Percentiles rank a stretch among this genome's conserved stretches.
These are phyloP conservation scores for Sungouiozyma ichnusensis DNA, from an alignment of 805 yeast species.

Conservation along the genomic window DNA sequence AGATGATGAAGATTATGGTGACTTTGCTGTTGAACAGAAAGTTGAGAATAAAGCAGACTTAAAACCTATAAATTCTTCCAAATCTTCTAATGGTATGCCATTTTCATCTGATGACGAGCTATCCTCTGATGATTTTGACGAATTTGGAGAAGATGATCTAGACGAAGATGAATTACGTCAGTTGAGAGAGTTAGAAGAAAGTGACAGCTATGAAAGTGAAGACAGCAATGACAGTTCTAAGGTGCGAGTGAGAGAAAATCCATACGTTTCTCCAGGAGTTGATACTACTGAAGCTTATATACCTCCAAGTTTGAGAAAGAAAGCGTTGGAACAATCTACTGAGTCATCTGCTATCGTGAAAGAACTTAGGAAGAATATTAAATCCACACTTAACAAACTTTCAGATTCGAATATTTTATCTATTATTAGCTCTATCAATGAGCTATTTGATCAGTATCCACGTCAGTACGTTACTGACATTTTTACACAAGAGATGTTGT, in stretches of 20 bases:
- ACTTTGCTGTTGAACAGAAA: slow-evolving; percentile 20
- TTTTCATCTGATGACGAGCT: slow-evolving; percentile 35
- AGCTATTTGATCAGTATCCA: slow-evolving; percentile 54
- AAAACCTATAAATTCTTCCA: slow-evolving; percentile 12
- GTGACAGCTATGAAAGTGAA: slow-evolving; percentile 14
- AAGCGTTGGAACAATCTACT: slow-evolving; percentile 29
- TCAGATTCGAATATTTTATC: slow-evolving; percentile 74
- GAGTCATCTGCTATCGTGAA: slow-evolving; percentile 38
- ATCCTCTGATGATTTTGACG: slow-evolving; percentile 36
- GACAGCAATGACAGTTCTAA: slow-evolving; percentile 19
- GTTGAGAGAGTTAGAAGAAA: slow-evolving; percentile 22
- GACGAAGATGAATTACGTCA: slow-evolving; percentile 28
- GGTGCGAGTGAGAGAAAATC: slow-evolving; percentile 47
- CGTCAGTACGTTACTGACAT: slow-evolving; percentile 71
- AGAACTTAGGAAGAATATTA: slow-evolving; percentile 51
- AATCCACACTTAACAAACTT: slow-evolving; percentile 78
- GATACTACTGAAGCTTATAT: slow-evolving; percentile 47
- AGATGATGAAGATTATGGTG: slow-evolving; percentile 25
- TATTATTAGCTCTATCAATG: slow-evolving; percentile 59
- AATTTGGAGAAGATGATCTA: slow-evolving; percentile 31
- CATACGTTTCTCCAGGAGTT: slow-evolving; percentile 53
- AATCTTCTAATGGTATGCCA: slow-evolving; percentile 24
- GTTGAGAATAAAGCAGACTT: slow-evolving; percentile 20
- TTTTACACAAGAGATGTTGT: slow-evolving; percentile 51
- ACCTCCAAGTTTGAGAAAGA: slow-evolving; percentile 78